These are phyloP conservation scores for Fusarium sp. DNA, from an alignment of 2,329 filamentous ascomycete species.

Conservation along the genomic window DNA sequence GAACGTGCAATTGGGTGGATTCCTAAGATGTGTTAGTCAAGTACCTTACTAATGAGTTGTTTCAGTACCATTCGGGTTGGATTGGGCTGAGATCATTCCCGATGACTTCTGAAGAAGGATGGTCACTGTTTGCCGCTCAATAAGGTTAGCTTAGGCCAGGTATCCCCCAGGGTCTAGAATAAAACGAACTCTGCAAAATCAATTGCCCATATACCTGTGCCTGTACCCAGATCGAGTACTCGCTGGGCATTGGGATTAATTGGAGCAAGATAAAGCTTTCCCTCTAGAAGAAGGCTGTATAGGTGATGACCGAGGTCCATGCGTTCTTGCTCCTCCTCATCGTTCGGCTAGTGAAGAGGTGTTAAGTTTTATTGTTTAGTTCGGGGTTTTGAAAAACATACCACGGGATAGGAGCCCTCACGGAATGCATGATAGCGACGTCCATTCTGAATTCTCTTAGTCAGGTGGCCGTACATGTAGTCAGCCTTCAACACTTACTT, in stretches of 20 bases:
- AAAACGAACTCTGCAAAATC: conserved; percentile 33
- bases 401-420: conserved; percentile 28
- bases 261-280: conserved; percentile 30
- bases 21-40: not conserved
- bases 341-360: conserved; percentile 16
- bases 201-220: conserved; percentile 6
- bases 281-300: conserved; percentile 27
- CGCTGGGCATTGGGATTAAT: conserved; percentile 7
- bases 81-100: conserved; percentile 36
- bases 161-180: fast-evolving
- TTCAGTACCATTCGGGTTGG: conserved; percentile 25
- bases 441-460: not conserved
- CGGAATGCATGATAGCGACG: conserved; percentile 10
- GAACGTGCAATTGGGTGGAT: conserved; percentile 28
- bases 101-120: conserved; percentile 24
- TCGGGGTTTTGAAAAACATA: not conserved
- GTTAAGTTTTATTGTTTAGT: not conserved
- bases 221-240: conserved; percentile 36
- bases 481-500: not conserved
- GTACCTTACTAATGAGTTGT: fast-evolving
- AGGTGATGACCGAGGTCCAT: conserved; percentile 39
- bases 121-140: not conserved
- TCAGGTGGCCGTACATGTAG: fast-evolving
- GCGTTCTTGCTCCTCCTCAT: conserved; percentile 27
- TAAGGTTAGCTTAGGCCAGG: no score